phyloP scores from a whole-genome alignment of 2,329 filamentous ascomycete genomes.

The Diaporthe batatas region DNA sequence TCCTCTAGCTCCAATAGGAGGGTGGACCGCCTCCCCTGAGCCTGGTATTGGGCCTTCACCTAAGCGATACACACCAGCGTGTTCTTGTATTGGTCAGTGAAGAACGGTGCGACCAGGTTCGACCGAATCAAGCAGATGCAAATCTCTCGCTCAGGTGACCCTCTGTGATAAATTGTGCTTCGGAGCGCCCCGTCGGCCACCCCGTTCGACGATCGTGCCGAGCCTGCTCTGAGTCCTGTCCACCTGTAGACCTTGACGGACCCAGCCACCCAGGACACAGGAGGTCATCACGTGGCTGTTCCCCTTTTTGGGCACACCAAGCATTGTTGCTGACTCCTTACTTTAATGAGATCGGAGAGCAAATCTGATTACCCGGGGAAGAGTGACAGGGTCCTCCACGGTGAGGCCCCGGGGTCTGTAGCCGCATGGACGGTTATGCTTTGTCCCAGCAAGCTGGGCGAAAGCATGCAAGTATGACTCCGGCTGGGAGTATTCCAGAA shows the following conservation, averaged over 20 bases:
- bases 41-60: too few relatives aligned
- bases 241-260: too few relatives aligned
- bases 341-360: slow-evolving; percentile 4
- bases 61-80: not conserved
- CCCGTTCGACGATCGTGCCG: not conserved
- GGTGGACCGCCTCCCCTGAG: too few relatives aligned
- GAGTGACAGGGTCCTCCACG: slow-evolving; percentile 12
- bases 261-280: not conserved
- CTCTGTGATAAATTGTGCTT: not conserved
- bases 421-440: slow-evolving; percentile 15
- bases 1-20: too few relatives aligned
- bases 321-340: slow-evolving; percentile 11
- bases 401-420: not conserved
- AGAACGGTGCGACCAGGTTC: not conserved
- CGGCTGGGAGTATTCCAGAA: slow-evolving; percentile 7
- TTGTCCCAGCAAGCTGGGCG: slow-evolving; percentile 25
- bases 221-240: not conserved
- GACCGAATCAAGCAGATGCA: not conserved
- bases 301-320: not conserved
- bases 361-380: not conserved
- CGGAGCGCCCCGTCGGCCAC: not conserved
- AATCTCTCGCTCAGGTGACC: not conserved
- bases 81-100: not conserved
- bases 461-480: not conserved
- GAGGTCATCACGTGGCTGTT: not conserved